These are phyloP conservation scores for Barbarea vulgaris DNA, from an alignment of 345 rosid species.

Conservation along the genomic window DNA sequence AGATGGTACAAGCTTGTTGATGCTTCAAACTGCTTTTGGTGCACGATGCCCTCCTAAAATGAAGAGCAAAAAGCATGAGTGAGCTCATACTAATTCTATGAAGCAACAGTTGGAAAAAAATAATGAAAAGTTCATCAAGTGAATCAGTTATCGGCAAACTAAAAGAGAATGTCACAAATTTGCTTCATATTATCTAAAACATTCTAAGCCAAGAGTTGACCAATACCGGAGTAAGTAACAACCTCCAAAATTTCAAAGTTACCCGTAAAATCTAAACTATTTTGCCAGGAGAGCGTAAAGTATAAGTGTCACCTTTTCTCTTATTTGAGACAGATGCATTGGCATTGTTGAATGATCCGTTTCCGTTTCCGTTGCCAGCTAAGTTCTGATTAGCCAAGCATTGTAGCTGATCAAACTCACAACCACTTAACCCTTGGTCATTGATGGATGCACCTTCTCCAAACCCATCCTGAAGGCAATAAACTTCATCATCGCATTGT, in stretches of 20 bases:
- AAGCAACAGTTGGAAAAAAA: background rate
- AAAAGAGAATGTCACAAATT: background rate
- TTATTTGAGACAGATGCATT: slow-evolving; percentile 53
- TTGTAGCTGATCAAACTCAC: slow-evolving; percentile 71
- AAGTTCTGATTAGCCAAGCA: slow-evolving; percentile 65
- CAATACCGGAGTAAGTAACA: background rate
- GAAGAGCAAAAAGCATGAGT: background rate
- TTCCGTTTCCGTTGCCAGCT: slow-evolving; percentile 46
- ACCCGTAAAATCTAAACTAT: background rate
- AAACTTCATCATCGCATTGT: slow-evolving; percentile 69
- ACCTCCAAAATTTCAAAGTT: background rate
- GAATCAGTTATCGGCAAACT: background rate
- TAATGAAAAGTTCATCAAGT: background rate
- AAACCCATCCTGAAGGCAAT: slow-evolving; percentile 61
- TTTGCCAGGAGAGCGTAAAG: background rate
- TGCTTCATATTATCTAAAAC: background rate
- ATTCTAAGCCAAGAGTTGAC: slow-evolving; percentile 6
- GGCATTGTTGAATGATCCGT: slow-evolving; percentile 39
- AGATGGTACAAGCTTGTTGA: slow-evolving; percentile 33
- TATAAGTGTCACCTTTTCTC: slow-evolving; percentile 65
- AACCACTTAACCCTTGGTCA: slow-evolving; percentile 55
- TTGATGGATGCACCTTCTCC: slow-evolving; percentile 52
- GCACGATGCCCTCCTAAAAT: slow-evolving; percentile 50
- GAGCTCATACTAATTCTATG: background rate
- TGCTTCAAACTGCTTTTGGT: slow-evolving; percentile 53